These are phyloP conservation scores for Castanea crenata DNA, from an alignment of 306 rosid genomes.

Conservation along the genomic window DNA sequence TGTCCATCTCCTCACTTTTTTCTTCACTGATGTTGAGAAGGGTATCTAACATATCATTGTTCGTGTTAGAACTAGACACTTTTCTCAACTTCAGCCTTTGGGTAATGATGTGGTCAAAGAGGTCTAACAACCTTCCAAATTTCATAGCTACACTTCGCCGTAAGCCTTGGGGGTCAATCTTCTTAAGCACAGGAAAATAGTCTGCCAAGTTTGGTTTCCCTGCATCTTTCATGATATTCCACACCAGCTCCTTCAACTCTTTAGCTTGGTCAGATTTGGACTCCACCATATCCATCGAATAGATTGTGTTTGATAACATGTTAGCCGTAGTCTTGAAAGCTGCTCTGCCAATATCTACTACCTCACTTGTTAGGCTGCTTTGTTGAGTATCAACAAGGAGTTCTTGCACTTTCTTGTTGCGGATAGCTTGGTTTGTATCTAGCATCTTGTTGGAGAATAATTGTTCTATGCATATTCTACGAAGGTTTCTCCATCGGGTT, in stretches of 20 bases:
- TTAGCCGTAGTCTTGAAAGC: slow-evolving; percentile 41
- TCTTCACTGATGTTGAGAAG: slow-evolving; percentile 37
- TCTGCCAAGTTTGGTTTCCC: slow-evolving; percentile 47
- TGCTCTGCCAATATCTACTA: slow-evolving; percentile 37
- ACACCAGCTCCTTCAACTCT: slow-evolving; percentile 30
- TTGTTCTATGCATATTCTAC: slow-evolving; percentile 31
- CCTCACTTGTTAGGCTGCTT: slow-evolving; percentile 17
- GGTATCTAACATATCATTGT: slow-evolving; percentile 35
- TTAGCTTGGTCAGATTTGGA: slow-evolving; percentile 13
- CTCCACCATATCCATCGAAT: slow-evolving; percentile 35
- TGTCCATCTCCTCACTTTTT: slow-evolving; percentile 32
- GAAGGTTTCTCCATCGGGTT: slow-evolving; percentile 36
- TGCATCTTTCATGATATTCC: slow-evolving; percentile 27
- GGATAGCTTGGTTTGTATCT: slow-evolving; percentile 15
- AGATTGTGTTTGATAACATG: slow-evolving; percentile 42
- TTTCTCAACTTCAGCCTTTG: slow-evolving; percentile 31
- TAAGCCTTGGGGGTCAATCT: slow-evolving; percentile 42
- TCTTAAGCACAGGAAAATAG: slow-evolving; percentile 37
- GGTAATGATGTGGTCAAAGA: slow-evolving; percentile 12
- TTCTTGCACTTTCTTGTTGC: slow-evolving; percentile 18
- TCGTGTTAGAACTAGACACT: neutral
- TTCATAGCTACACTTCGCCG: slow-evolving; percentile 1
- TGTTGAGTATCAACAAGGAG: slow-evolving; percentile 17
- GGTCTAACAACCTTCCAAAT: slow-evolving; percentile 13
- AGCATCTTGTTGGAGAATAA: slow-evolving; percentile 41